Base-by-base conservation (phyloP, 1,139 yeast genomes). In the Dujonia santamariae region DNA sequence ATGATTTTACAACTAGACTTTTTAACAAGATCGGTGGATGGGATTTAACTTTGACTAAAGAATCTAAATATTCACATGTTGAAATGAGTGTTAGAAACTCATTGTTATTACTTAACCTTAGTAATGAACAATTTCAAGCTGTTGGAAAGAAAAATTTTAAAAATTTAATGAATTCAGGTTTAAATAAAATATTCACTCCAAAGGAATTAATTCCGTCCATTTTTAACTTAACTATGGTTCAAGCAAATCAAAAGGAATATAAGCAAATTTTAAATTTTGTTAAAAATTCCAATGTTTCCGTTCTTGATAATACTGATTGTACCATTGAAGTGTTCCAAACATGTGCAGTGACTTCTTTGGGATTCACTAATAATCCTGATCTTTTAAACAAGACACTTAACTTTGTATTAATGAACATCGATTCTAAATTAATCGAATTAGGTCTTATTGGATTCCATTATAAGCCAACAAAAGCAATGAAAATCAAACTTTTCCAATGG, bases 371-470 rank as follows among this genome's bases (percentile, higher is more conserved):
- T 8, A 66, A 67, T 32, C 53, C 53, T 7, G 75, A 71, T n/a
- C 52, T 80, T 37, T 59, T 75, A 15, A 56, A 59, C 28, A 75
- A 78, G 48, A 65, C 78, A 0, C 60, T 80, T 40, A 78, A 78
- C 41, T 79, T 73, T 46, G 72, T 80, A 11, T 53, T 59, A 42
- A 70, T 73, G 30, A 79, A 79, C 47, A 69, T 77, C 36, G 81
- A 76, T 42, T 62, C 74, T 4, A 64, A 63, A 29, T 55, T 74
- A 48, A 69, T 78, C 28, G 86, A 78, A 47, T 50, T 72, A 35
- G 77, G 75, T 0, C 54, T 80, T 12, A 50, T 77, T 28, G 86
- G 86, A 3, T 61, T 75, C 43, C 56, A 55, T 34, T 61, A 50
- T 44, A 52, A 56, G 36, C 34, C 43, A 14, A 37, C 42, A 8